Percentiles rank a stretch among this genome's conserved stretches.
Conservation (phyloP, 805 yeast species). For the Wickerhamomyces chaumierensis region DNA sequence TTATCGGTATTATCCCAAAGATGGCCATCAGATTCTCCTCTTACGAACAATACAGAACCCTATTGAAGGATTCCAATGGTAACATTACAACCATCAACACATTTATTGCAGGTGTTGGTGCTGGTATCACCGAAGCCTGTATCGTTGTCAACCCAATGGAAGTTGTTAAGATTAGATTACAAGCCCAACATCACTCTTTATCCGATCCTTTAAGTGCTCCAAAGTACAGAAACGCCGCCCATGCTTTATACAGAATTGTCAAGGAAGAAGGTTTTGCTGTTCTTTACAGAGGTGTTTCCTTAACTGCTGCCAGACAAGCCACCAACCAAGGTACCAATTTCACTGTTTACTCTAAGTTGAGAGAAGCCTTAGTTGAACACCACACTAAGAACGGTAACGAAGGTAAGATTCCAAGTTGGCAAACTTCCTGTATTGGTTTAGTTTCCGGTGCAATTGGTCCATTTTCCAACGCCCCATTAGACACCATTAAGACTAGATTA, state of each 20-base stretch:
- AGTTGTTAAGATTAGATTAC: slow-evolving; percentile 91
- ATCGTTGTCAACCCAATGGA: slow-evolving; percentile 95
- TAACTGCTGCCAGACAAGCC: slow-evolving; percentile 97
- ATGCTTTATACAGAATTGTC: slow-evolving; percentile 72
- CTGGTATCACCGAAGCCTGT: slow-evolving; percentile 94
- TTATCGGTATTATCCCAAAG: slow-evolving; percentile 94
- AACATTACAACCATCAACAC: slow-evolving; percentile 62
- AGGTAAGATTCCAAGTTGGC: slow-evolving; percentile 74
- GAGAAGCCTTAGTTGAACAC: slow-evolving; percentile 53
- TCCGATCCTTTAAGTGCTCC: slow-evolving; percentile 69
- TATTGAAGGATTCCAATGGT: slow-evolving; percentile 54
- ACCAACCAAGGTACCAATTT: slow-evolving; percentile 98
- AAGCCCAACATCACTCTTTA: slow-evolving; percentile 88
- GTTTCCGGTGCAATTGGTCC: slow-evolving; percentile 97
- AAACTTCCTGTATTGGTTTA: slow-evolving; percentile 85
- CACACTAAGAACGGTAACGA: slow-evolving; percentile 31
- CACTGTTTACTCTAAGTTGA: slow-evolving; percentile 84
- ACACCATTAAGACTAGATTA: slow-evolving; percentile 93
- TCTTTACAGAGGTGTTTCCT: slow-evolving; percentile 85
- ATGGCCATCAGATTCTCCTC: slow-evolving; percentile 97
- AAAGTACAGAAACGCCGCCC: slow-evolving; percentile 86
- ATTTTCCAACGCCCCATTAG: slow-evolving; percentile 93
- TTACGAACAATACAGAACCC: slow-evolving; percentile 75
- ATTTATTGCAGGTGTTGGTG: slow-evolving; percentile 90
- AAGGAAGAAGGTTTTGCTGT: slow-evolving; percentile 88